Base-by-base conservation (phyloP, 257 asterid genomes). In the Coffea canephora region DNA sequence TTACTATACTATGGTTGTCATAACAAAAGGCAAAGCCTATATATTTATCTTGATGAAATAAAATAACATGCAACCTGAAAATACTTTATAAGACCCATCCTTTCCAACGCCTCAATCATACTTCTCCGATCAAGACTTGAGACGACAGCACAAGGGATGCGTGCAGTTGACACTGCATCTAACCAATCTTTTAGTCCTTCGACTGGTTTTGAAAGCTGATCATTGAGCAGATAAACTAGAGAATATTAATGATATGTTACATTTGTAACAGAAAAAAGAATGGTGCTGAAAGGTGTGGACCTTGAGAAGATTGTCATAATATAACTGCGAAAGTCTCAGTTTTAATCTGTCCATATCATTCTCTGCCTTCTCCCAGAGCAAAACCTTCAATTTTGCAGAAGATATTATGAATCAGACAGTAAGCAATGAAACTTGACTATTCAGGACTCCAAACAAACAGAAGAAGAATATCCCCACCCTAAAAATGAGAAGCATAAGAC, bases 101-200 rank as follows among this genome's bases (percentile, higher is more conserved):
- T 88, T 62, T 92, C 97, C 74, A 96, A 87, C 61, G 91, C 79
- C 31, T 89, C 93, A 66, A 91, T 91, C 97, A 96, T 90, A 85
- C 78, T 87, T 84, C 81, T 94, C 74, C 97, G 93, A 82, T 90
- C 97, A 82, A 96, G 91, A 86, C 94, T 91, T 67, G 99, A 96
- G 80, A 96, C 99, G 86, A 91, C 92, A 62, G 99, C 97, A 82
- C 99, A 96, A 74, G 99, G 98, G 84, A 96, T 90, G 83, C 92
- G 97, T 73, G 95, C 93, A 74, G 97, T 91, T 81, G 90, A 87
- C 64, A 96, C 85, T 65, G 97, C 97, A 85, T 91, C 99, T 86
- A 96, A 87, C 99, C 99, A 96, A 81, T 94, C 98, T 74, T 86
- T 96, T 79, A 96, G 81, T 49, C 99, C 98, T 78, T 91, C 96